Conservation (phyloP, 2,329 filamentous ascomycete genomes). For the Rhinocladiella mackenziei region DNA sequence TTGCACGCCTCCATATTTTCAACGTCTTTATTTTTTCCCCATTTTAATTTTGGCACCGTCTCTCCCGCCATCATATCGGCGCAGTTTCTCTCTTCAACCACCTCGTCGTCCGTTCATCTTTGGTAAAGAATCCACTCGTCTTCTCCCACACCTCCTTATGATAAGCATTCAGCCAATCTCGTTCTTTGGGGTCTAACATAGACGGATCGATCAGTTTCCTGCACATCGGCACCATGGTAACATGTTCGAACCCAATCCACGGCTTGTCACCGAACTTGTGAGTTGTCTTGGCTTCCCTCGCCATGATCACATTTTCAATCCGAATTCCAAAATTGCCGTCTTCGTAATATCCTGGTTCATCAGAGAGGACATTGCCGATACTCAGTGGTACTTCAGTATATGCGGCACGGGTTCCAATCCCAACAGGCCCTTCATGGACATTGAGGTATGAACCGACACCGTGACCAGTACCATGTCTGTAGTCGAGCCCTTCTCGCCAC, state of each 20-base stretch:
- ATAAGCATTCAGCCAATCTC: conserved; percentile 82
- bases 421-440: conserved; percentile 95
- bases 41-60: too few relatives aligned
- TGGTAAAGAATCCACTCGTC: conserved; percentile 70
- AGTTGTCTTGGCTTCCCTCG: conserved; percentile 79
- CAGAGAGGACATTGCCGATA: conserved; percentile 91
- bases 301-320: conserved; percentile 92
- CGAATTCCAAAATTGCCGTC: conserved; percentile 92
- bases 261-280: conserved; percentile 90
- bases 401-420: conserved; percentile 86
- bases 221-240: conserved; percentile 95
- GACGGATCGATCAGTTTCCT: conserved; percentile 74
- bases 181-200: conserved; percentile 70
- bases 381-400: conserved; percentile 86
- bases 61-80: conserved; percentile 19
- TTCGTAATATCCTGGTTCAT: conserved; percentile 96
- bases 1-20: too few relatives aligned
- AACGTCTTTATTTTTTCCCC: too few relatives aligned
- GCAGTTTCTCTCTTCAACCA: conserved; percentile 75
- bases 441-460: conserved; percentile 94
- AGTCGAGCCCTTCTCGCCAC: conserved; percentile 91
- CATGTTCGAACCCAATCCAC: conserved; percentile 91
- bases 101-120: conserved; percentile 64
- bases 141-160: conserved; percentile 77
- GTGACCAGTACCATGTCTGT: conserved; percentile 93